Evolutionary conservation across 441 rosid species (phyloP), one percentile per base, ranked within the genome.

Genomic region (Populus hybrid): DNA sequence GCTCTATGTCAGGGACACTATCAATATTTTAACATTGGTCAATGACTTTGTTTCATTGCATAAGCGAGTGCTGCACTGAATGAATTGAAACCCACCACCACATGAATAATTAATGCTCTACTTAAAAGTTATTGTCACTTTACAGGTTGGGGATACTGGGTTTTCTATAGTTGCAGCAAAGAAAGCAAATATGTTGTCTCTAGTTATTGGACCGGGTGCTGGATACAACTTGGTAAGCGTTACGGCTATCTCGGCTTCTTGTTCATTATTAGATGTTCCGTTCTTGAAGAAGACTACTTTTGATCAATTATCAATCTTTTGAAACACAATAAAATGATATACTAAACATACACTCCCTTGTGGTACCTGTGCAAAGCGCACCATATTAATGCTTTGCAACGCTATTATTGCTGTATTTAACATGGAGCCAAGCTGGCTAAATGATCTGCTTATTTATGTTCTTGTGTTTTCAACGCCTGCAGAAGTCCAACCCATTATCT

Each of bases 141-240:
- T 71, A 69, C 84, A 95, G 98, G 91, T 81, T 72, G 90, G 89
- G 70, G 83, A 87, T 67, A 88, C 89, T 7, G 99, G 99, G 16
- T 95, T 95, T 80, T 95, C 94, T 69, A 92, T 93, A 63, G 90
- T 87, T 77, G 94, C 90, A 10, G 83, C 90, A 68, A 91, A 89
- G 89, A 88, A 83, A 82, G 85, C 90, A 70, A 90, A 85, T 73
- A 78, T 78, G 80, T 71, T 76, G 32, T 91, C 96, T 40, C 83
- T 95, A 82, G 91, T 90, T 63, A 95, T 95, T 83, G 99, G 99
- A 79, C 94, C 94, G 1, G 98, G 98, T 75, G 87, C 94, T 38
- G 98, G 98, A 81, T 95, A 95, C 83, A 93, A 95, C 84, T 79
- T 87, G 98, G 95, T 94, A 67, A 83, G 91, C 87, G 74, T 50